Conservation (phyloP, 2,329 filamentous ascomycete species). For the Paecilomyces fulvus region DNA sequence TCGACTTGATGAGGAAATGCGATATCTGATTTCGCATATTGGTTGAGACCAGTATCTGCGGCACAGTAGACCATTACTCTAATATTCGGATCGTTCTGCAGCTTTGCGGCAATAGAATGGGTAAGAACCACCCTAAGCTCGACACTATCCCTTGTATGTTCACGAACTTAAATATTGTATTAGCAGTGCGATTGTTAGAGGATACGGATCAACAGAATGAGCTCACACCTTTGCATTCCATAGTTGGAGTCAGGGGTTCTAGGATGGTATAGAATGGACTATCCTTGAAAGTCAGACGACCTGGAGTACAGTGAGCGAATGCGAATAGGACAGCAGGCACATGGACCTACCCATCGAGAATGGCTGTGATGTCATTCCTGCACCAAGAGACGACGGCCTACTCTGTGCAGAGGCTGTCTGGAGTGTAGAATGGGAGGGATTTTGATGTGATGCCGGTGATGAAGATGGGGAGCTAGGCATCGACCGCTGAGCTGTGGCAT, state of each 20-base stretch:
- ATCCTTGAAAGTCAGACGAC: conserved; percentile 53
- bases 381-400: conserved; percentile 17
- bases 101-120: conserved; percentile 44
- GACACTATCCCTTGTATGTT: conserved; percentile 50
- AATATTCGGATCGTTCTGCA: conserved; percentile 53
- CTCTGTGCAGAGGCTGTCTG: conserved; percentile 18
- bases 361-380: conserved; percentile 23
- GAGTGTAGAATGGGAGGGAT: conserved; percentile 15
- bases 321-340: conserved; percentile 1
- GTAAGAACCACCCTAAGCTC: conserved; percentile 52
- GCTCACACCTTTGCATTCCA: conserved; percentile 63
- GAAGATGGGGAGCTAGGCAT: conserved; percentile 20
- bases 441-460: conserved; percentile 14
- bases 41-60: conserved; percentile 48
- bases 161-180: conserved; percentile 38
- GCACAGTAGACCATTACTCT: conserved; percentile 81
- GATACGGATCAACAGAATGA: conserved; percentile 5
- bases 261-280: conserved; percentile 79
- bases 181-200: conserved; percentile 11
- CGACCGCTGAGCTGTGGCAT: conserved; percentile 17
- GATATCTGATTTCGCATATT: conserved; percentile 59
- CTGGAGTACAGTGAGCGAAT: conserved; percentile 30
- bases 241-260: conserved; percentile 54
- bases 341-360: conserved; percentile 19
- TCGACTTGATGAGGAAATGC: conserved; percentile 89